These are phyloP conservation scores for Hirschioporus abietinus DNA, from an alignment of 768 basidiomycete genomes.

Conservation along the genomic window DNA sequence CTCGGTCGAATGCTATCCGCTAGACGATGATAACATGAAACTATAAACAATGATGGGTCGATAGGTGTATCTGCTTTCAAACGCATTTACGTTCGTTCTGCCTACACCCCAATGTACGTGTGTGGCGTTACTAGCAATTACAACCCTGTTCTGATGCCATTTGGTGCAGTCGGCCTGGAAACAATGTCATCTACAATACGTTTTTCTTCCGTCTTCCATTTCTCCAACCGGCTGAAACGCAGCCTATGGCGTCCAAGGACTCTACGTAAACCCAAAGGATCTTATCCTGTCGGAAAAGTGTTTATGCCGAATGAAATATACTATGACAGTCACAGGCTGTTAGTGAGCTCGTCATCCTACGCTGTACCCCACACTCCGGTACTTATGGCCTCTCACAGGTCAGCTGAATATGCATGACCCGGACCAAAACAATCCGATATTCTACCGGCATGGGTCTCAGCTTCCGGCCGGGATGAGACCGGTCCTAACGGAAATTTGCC, in stretches of 20 bases:
- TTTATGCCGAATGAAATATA: too few relatives aligned
- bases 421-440: background rate
- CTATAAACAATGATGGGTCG: background rate
- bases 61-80: background rate
- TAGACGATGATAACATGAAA: background rate
- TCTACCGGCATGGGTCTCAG: background rate
- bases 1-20: background rate
- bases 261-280: too few relatives aligned
- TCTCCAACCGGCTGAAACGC: background rate
- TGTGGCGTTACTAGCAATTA: background rate
- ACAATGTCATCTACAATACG: background rate
- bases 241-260: background rate
- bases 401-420: background rate
- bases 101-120: background rate
- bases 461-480: background rate
- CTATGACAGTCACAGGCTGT: too few relatives aligned
- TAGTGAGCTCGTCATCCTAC: background rate
- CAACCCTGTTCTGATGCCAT: background rate
- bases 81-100: background rate
- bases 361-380: background rate
- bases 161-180: background rate
- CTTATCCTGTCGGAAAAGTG: too few relatives aligned
- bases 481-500: background rate
- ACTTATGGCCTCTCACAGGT: background rate
- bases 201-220: background rate